A percentile compares a stretch with the other conserved stretches of the same genome.
Evolutionary conservation across 176 grass and related monocot genomes (phyloP).

Genomic region (Echinochloa phyllopogon): DNA sequence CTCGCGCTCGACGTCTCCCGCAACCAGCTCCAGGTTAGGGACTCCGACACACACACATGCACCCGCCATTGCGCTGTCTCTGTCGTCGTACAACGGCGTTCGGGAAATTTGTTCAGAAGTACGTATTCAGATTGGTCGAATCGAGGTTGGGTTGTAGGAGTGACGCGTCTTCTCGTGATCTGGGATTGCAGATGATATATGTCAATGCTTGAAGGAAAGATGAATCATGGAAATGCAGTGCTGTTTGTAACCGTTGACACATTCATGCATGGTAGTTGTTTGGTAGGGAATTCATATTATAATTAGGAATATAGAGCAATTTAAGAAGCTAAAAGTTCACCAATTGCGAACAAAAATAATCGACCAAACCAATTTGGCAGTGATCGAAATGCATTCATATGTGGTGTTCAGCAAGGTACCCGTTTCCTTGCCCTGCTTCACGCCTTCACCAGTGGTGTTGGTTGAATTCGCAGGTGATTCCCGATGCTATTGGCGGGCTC

Average conservation of each 20-base stretch:
- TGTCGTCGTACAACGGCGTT: not conserved
- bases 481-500: constrained; percentile 74
- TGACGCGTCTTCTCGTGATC: too few species aligned
- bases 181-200: too few species aligned
- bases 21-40: constrained; percentile 78
- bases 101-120: not conserved
- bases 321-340: not conserved
- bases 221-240: not conserved
- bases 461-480: constrained; percentile 49
- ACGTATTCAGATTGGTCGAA: not conserved
- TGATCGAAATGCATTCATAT: not conserved
- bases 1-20: constrained; percentile 69
- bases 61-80: not conserved
- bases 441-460: not conserved
- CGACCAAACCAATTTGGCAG: not conserved
- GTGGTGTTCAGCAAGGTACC: not conserved
- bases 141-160: not conserved
- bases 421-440: not conserved
- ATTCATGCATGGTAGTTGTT: not conserved
- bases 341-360: not conserved
- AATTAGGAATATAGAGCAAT: too few species aligned
- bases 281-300: not conserved
- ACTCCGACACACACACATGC: not conserved
- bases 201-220: too few species aligned
- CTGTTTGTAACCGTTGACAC: not conserved